phyloP scores from a whole-genome alignment of 1,139 yeast genomes.

The Arxiozyma heterogenica region DNA sequence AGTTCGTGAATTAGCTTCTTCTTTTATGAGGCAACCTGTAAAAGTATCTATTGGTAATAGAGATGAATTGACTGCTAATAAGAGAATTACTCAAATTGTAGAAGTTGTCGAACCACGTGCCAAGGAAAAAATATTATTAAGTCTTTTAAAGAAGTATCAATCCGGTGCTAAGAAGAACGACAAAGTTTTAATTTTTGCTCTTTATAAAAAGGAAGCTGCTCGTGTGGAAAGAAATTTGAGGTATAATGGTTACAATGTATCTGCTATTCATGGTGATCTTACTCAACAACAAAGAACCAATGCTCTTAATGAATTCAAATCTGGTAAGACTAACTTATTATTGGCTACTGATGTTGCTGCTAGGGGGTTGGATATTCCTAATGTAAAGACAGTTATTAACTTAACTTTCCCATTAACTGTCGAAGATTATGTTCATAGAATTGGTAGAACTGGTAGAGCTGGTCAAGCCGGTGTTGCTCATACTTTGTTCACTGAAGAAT shows the following conservation, averaged over 20 bases:
- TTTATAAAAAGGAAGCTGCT: slow-evolving; percentile 93
- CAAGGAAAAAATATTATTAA: slow-evolving; percentile 70
- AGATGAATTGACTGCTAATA: slow-evolving; percentile 89
- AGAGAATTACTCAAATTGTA: slow-evolving; percentile 84
- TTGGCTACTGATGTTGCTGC: slow-evolving; percentile 99
- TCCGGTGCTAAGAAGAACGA: slow-evolving; percentile 57
- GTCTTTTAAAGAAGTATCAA: slow-evolving; percentile 66
- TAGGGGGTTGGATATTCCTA: slow-evolving; percentile 95
- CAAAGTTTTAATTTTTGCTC: slow-evolving; percentile 82
- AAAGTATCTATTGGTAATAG: slow-evolving; percentile 90
- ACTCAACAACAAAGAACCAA: slow-evolving; percentile 86
- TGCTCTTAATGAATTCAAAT: slow-evolving; percentile 78
- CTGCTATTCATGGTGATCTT: slow-evolving; percentile 94
- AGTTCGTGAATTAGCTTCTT: slow-evolving; percentile 81
- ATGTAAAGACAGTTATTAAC: slow-evolving; percentile 91
- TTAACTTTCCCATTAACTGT: slow-evolving; percentile 95
- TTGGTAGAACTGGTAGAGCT: slow-evolving; percentile 98
- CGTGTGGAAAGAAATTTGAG: slow-evolving; percentile 72
- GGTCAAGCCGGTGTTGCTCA: slow-evolving; percentile 93
- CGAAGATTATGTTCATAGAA: slow-evolving; percentile 96
- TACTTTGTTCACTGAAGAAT: slow-evolving; percentile 92
- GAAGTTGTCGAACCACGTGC: slow-evolving; percentile 81
- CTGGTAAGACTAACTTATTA: slow-evolving; percentile 65
- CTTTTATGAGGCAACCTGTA: slow-evolving; percentile 78
- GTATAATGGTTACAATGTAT: slow-evolving; percentile 67